Base-by-base conservation (phyloP, 73 alveolate genomes). In the Paramecium octaurelia region DNA sequence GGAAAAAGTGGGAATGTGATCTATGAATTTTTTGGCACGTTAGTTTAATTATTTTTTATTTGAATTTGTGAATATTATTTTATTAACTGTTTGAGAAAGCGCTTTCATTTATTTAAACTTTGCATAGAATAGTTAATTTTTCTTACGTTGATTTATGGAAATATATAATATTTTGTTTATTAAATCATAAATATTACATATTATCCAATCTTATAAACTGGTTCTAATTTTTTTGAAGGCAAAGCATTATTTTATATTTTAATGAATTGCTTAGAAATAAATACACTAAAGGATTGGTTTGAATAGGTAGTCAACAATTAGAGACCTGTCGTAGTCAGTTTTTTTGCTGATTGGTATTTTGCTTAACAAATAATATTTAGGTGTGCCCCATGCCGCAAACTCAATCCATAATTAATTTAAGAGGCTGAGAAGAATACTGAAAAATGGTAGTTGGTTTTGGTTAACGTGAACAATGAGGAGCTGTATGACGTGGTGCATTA, bases 351-450 rank as follows among this genome's bases (percentile, higher is more conserved):
- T 4, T 73, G 87, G 87, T 73, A 73, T n/a, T 14, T 73, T 12
- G 59, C 16, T 2, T 0, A 36, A 73, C 57, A 34, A 34, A 20
- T 38, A n/a, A 54, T 18, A 54, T 36, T 27, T 73, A 73, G 87
- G 87, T 73, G 87, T 73, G 59, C 57, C 46, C 87, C 87, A 11
- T 73, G 87, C 18, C 68, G 14, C 18, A 73, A 73, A 73, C 59
- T 73, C 18, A 73, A 73, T 73, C 87, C 87, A 12, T 38, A 36
- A 73, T 24, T 73, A 31, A 73, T 73, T 73, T 35, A 31, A 40
- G 87, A 35, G 36, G 87, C 36, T 36, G 34, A 73, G 27, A 73
- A 73, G 36, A 73, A 73, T 73, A 8, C 57, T 11, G 60, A 40
- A 73, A 73, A 36, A 18, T 73, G 87, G 87, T 36, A 73, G 18